A percentile compares a stretch with the other conserved stretches of the same genome.
phyloP scores from a whole-genome alignment of 1,284 basidiomycete species.

The Xanthoconium separans region DNA sequence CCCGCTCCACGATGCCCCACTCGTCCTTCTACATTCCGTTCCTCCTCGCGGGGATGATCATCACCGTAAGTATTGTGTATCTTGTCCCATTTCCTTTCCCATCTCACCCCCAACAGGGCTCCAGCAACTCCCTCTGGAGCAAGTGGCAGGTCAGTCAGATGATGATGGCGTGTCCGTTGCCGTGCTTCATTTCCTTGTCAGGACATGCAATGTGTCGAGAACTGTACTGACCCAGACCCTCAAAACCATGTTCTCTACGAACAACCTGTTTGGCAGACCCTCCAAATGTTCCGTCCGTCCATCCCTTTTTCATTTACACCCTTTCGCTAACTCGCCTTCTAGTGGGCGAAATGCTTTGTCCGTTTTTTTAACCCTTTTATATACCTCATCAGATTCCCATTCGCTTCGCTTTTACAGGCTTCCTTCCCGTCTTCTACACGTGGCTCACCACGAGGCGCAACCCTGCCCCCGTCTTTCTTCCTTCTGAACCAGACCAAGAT shows the following conservation, averaged over 20 bases:
- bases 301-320: conserved; percentile 19
- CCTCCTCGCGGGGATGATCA: conserved; percentile 75
- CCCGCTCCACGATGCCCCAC: conserved; percentile 35
- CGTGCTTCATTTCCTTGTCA: conserved; percentile 31
- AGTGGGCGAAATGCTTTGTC: conserved; percentile 92
- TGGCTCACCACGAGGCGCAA: conserved; percentile 52
- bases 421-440: conserved; percentile 78
- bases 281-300: conserved; percentile 87
- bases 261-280: conserved; percentile 91
- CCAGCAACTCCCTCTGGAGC: conserved; percentile 77
- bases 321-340: conserved; percentile 36
- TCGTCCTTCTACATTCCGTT: conserved; percentile 47
- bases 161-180: neutral
- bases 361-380: conserved; percentile 36
- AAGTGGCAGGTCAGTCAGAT: conserved; percentile 66
- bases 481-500: conserved; percentile 48
- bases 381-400: conserved; percentile 26
- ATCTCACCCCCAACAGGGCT: conserved; percentile 48
- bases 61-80: conserved; percentile 51
- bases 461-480: conserved; percentile 53
- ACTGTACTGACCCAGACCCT: conserved; percentile 66
- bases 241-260: conserved; percentile 72
- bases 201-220: conserved; percentile 96
- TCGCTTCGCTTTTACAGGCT: conserved; percentile 50
- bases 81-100: neutral